Conservation (phyloP, 2,329 filamentous ascomycete genomes). For the Rhynchosporium graminicola region DNA sequence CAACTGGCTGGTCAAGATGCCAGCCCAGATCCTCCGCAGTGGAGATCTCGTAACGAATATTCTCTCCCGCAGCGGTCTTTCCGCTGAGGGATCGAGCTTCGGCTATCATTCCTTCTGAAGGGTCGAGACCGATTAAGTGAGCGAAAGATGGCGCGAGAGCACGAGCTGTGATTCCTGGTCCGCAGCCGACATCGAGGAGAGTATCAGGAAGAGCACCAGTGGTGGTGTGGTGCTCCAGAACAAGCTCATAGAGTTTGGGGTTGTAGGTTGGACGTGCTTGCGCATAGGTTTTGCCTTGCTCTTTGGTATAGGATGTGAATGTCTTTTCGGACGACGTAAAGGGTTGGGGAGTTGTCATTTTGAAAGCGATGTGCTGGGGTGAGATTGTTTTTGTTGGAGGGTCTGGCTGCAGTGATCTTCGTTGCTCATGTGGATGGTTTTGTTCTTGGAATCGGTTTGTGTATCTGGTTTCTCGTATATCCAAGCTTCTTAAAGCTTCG, state of each 20-base stretch:
- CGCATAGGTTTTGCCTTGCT: slow-evolving; percentile 34
- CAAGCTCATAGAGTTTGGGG: slow-evolving; percentile 23
- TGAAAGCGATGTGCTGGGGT: neutral
- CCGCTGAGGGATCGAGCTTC: slow-evolving; percentile 25
- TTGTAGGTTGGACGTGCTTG: slow-evolving; percentile 24
- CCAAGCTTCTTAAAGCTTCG: neutral
- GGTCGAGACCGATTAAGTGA: slow-evolving; percentile 33
- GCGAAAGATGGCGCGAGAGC: slow-evolving; percentile 31
- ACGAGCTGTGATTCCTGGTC: slow-evolving; percentile 32
- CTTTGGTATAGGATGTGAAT: slow-evolving; percentile 30
- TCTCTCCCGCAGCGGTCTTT: slow-evolving; percentile 13
- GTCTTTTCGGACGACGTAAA: slow-evolving; percentile 28
- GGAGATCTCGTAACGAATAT: slow-evolving; percentile 29
- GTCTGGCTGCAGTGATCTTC: neutral
- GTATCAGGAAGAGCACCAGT: slow-evolving; percentile 27
- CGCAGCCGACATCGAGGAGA: slow-evolving; percentile 37
- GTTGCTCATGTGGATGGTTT: neutral
- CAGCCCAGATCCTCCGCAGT: slow-evolving; percentile 32
- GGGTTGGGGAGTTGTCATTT: slow-evolving; percentile 11
- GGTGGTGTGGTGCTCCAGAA: slow-evolving; percentile 29
- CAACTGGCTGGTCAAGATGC: slow-evolving; percentile 16
- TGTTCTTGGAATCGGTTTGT: neutral
- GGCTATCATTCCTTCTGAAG: slow-evolving; percentile 32
- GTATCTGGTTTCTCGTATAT: neutral
- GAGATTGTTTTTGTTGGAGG: neutral